A percentile compares a stretch with the other conserved stretches of the same genome.
These are phyloP conservation scores for Cyphellophora europaea DNA, from an alignment of 2,329 filamentous ascomycete genomes.

Conservation along the genomic window DNA sequence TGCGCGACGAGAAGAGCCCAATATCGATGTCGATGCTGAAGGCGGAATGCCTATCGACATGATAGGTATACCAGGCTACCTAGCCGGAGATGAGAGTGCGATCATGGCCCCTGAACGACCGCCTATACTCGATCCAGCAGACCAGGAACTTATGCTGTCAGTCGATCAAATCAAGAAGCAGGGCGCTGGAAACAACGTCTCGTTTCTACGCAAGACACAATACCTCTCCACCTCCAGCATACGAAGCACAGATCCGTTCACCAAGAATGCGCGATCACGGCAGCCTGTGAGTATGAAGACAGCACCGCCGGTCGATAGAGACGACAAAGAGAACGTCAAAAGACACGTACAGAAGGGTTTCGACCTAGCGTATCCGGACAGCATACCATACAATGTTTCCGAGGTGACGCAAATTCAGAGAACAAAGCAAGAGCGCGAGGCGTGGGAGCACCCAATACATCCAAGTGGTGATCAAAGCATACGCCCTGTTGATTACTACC, in stretches of 20 bases:
- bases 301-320: constrained; percentile 28
- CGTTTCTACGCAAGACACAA: constrained; percentile 91
- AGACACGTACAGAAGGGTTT: constrained; percentile 55
- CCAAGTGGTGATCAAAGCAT: constrained; percentile 45
- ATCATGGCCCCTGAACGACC: constrained; percentile 69
- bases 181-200: constrained; percentile 63
- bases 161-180: constrained; percentile 79
- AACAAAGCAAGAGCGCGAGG: constrained; percentile 40
- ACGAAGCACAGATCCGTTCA: constrained; percentile 24
- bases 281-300: constrained; percentile 4
- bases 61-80: constrained; percentile 87
- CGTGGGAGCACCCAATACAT: constrained; percentile 52
- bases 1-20: constrained; percentile 82
- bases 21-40: constrained; percentile 95
- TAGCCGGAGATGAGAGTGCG: constrained; percentile 87
- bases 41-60: constrained; percentile 95
- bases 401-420: constrained; percentile 13
- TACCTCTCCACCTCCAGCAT: constrained; percentile 54
- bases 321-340: constrained; percentile 53
- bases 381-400: constrained; percentile 44
- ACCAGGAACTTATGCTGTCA: constrained; percentile 73
- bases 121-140: constrained; percentile 68
- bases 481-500: constrained; percentile 50
- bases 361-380: constrained; percentile 53
- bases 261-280: constrained; percentile 3